Evolutionary conservation across 352 stramenopile species (phyloP), one percentile per base, ranked within the genome.

Genomic region (Phytopythium delawarense): DNA sequence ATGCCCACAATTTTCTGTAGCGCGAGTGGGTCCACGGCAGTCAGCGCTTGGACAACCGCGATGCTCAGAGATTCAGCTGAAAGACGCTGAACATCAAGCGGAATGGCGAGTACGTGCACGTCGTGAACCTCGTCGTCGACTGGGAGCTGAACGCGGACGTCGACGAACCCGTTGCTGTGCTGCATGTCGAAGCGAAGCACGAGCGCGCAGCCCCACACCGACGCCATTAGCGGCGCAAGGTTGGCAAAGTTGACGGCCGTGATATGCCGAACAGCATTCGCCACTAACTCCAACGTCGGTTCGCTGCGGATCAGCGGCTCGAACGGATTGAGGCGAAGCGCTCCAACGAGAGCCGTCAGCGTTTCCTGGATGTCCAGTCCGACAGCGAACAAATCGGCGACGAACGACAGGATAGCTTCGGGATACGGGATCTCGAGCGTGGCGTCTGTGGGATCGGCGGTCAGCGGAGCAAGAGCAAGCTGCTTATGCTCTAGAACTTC

Each of bases 91-190:
- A 61, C 58, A 11, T 79, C 72, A 2, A 84, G 34, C 2, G 75
- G 64, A 7, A 84, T 35, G 4, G 75, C 67, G 1, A 84, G 45
- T 34, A 84, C 40, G 42, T 84, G 75, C n/a, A 84, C 40, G 28
- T 84, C 73, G n/a, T 81, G 65, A 51, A 81, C 42, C 12, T 81
- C 73, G 53, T 84, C 73, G 56, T 81, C 63, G 30, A 76, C 68
- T 2, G 68, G 65, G 5, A 81, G 40, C 15, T 80, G 73, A 15
- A 81, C 15, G 6, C 75, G 70, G 13, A 84, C 46, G 39, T 84
- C 73, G 9, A 84, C 49, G 61, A 76, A 81, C 1, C 75, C 75
- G 1, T 57, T 76, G 37, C 62, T 70, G 54, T 79, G 63, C 21
- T 65, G 39, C 18, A 57, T 80, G 37, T 72, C 62, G 40, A 81